A percentile compares a stretch with the other conserved stretches of the same genome.
These are phyloP conservation scores for Phytophthora niederhauseri DNA, from an alignment of 352 stramenopile genomes.

Conservation along the genomic window DNA sequence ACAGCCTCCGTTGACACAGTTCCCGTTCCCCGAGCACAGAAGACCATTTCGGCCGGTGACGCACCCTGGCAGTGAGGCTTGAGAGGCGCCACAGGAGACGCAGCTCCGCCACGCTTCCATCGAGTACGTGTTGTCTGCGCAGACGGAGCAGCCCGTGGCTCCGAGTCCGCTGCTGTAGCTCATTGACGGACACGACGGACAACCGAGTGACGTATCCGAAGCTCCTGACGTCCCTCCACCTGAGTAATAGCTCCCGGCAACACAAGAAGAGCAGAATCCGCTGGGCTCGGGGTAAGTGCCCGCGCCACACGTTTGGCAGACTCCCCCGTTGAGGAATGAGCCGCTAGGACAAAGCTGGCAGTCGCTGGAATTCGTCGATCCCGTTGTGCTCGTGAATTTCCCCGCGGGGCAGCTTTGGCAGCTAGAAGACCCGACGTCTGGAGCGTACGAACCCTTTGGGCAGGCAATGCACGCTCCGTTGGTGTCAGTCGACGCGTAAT, in stretches of 20 bases:
- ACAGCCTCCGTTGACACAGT: slow-evolving; percentile 59
- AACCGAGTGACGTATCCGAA: slow-evolving; percentile 31
- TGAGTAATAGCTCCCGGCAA: slow-evolving; percentile 48
- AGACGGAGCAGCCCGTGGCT: slow-evolving; percentile 41
- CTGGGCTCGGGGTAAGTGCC: slow-evolving; percentile 36
- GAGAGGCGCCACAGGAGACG: slow-evolving; percentile 45
- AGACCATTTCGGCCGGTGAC: slow-evolving; percentile 56
- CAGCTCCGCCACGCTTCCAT: slow-evolving; percentile 64
- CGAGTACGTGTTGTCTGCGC: slow-evolving; percentile 43
- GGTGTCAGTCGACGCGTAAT: slow-evolving; percentile 36
- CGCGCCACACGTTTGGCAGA: slow-evolving; percentile 31
- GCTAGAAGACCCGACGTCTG: slow-evolving; percentile 17
- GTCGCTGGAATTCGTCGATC: slow-evolving; percentile 28
- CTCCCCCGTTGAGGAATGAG: slow-evolving; percentile 38
- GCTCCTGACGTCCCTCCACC: slow-evolving; percentile 2
- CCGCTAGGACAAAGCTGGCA: slow-evolving; percentile 43
- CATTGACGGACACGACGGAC: slow-evolving; percentile 54
- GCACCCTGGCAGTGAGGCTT: slow-evolving; percentile 41
- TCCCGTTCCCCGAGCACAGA: slow-evolving; percentile 62
- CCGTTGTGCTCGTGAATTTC: slow-evolving; percentile 38
- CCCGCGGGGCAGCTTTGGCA: slow-evolving; percentile 45
- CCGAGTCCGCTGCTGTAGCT: slow-evolving; percentile 27
- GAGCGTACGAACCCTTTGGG: slow-evolving; percentile 46
- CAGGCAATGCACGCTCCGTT: slow-evolving; percentile 52
- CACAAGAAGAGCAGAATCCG: slow-evolving; percentile 48